Evolutionary conservation across 345 rosid genomes (phyloP).

Genomic region (Gynandropsis gynandra): DNA sequence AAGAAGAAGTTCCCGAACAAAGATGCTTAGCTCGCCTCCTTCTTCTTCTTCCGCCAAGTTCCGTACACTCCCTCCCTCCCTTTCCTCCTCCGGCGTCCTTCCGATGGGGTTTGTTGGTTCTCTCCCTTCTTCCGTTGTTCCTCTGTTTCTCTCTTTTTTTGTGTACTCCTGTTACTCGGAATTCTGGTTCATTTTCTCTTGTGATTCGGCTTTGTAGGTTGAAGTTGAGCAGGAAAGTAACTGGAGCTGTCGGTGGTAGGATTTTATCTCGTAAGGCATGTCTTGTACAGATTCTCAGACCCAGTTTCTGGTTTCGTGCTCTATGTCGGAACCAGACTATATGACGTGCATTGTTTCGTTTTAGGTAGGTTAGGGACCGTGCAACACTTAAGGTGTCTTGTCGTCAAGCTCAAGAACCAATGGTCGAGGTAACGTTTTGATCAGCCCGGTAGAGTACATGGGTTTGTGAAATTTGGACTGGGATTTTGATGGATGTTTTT

Average conservation of each 20-base stretch:
- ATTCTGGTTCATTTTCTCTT: slow-evolving; percentile 7
- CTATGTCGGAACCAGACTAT: background rate
- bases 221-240: slow-evolving; percentile 34
- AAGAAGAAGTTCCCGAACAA: slow-evolving; percentile 3
- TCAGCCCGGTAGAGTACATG: background rate
- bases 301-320: background rate
- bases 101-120: slow-evolving; percentile 26
- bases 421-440: slow-evolving; percentile 45
- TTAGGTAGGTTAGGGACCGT: slow-evolving; percentile 35
- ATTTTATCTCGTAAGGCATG: slow-evolving; percentile 43
- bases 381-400: slow-evolving; percentile 32
- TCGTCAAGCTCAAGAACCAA: slow-evolving; percentile 45
- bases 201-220: slow-evolving; percentile 33
- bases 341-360: slow-evolving; percentile 18
- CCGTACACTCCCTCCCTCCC: background rate
- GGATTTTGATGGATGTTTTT: background rate
- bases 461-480: background rate
- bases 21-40: slow-evolving; percentile 20
- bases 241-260: slow-evolving; percentile 22
- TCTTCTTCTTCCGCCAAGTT: slow-evolving; percentile 7
- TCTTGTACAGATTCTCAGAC: slow-evolving; percentile 15
- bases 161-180: background rate
- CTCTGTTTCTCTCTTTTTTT: slow-evolving; percentile 1
- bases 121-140: background rate
- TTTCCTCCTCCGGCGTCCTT: slow-evolving; percentile 12